A percentile compares a stretch with the other conserved stretches of the same genome.
Conservation (phyloP, 148 eudicot species). For the Diospyros kaki region DNA sequence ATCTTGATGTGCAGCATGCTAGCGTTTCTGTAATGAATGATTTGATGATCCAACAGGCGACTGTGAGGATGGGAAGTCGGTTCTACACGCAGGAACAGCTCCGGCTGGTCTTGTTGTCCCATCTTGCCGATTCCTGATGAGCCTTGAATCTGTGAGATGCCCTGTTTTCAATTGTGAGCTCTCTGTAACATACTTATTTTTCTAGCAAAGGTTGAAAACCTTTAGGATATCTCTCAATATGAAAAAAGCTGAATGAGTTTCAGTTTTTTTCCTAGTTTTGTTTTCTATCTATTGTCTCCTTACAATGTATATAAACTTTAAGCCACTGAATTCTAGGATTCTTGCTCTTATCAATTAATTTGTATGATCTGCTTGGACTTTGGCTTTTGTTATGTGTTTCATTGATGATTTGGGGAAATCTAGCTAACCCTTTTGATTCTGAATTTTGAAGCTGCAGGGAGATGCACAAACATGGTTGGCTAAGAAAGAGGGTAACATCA, state of each 20-base stretch:
- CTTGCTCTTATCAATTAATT: not conserved
- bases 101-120: slow-evolving; percentile 41
- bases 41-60: slow-evolving; percentile 88
- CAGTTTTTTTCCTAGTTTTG: not conserved
- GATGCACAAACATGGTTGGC: too few relatives aligned
- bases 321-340: not conserved
- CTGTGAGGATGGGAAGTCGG: slow-evolving; percentile 64
- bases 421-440: too few relatives aligned
- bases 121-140: slow-evolving; percentile 39
- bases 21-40: slow-evolving; percentile 85
- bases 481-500: too few relatives aligned
- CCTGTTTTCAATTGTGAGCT: too few relatives aligned
- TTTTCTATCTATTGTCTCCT: not conserved
- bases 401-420: too few relatives aligned
- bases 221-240: not conserved
- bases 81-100: slow-evolving; percentile 76
- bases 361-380: too few relatives aligned
- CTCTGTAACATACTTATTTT: not conserved
- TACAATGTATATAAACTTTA: slow-evolving; percentile 2
- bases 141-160: not conserved
- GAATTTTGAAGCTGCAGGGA: too few relatives aligned
- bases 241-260: not conserved
- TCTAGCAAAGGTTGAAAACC: not conserved
- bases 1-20: slow-evolving; percentile 74
- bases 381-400: too few relatives aligned